Conservation (phyloP, 306 rosid species). For the Medicago ruthenica region DNA sequence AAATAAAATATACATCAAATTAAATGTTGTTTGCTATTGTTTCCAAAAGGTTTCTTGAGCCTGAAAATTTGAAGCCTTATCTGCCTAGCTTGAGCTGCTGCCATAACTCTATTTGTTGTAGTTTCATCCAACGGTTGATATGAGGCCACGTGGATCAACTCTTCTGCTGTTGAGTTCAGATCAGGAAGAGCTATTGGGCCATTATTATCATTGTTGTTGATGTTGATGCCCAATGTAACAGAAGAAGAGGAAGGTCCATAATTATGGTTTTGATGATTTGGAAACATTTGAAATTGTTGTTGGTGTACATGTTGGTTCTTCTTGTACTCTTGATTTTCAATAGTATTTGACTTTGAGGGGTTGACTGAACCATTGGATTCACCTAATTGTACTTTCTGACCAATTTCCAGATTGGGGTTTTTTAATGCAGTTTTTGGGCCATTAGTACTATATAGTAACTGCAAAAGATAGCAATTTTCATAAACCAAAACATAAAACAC, state of each 20-base stretch:
- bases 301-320: not conserved
- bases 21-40: not conserved
- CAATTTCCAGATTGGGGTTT: slow-evolving; percentile 27
- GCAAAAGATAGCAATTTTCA: slow-evolving; percentile 10
- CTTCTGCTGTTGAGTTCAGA: slow-evolving; percentile 47
- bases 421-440: not conserved
- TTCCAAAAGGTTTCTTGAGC: not conserved
- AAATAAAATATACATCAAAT: not conserved
- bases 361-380: slow-evolving; percentile 1
- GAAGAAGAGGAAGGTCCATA: slow-evolving; percentile 6
- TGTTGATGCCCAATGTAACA: not conserved
- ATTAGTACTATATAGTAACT: slow-evolving; percentile 30
- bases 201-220: too few species aligned
- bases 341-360: not conserved
- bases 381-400: not conserved
- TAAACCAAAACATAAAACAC: not conserved
- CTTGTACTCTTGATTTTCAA: slow-evolving; percentile 17
- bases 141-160: not conserved
- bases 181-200: slow-evolving; percentile 50
- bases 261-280: slow-evolving; percentile 35
- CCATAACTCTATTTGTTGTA: not conserved
- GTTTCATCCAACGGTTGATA: slow-evolving; percentile 43
- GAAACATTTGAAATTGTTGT: not conserved
- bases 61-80: not conserved
- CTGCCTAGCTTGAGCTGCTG: not conserved